A percentile compares a stretch with the other conserved stretches of the same genome.
These are phyloP conservation scores for Tolypocladium paradoxum DNA, from an alignment of 2,329 filamentous ascomycete species.

Conservation along the genomic window DNA sequence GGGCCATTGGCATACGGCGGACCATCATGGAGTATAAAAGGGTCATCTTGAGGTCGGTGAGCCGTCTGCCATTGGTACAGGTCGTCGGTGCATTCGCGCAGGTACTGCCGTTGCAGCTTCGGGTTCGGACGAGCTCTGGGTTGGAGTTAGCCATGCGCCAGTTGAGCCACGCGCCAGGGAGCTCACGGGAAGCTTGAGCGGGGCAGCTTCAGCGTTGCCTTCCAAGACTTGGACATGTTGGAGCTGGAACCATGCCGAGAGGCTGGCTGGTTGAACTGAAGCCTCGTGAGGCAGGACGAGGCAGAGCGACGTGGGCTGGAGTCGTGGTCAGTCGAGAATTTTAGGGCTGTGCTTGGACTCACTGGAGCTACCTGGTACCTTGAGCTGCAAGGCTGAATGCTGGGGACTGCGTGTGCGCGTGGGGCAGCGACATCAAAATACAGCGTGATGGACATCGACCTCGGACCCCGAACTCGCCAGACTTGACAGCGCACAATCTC, in stretches of 20 bases:
- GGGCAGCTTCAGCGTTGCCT: constrained; percentile 64
- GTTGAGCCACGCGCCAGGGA: neutral
- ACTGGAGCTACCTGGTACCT: too few relatives aligned
- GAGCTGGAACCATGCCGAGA: constrained; percentile 15
- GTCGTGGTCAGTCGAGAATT: neutral
- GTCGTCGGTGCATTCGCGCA: constrained; percentile 72
- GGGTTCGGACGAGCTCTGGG: constrained; percentile 40
- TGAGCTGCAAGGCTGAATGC: neutral
- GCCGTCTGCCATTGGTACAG: constrained; percentile 78
- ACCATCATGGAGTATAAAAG: constrained; percentile 85
- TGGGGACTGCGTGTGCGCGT: neutral
- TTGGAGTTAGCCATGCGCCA: constrained; percentile 1
- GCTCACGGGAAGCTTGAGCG: constrained; percentile 62
- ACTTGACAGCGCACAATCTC: neutral
- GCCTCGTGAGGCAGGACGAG: constrained; percentile 4
- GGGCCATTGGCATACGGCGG: constrained; percentile 93
- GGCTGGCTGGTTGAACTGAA: constrained; percentile 3
- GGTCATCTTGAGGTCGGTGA: constrained; percentile 40
- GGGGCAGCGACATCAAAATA: neutral
- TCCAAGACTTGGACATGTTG: constrained; percentile 51
- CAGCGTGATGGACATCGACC: neutral
- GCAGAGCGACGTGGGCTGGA: constrained; percentile 3
- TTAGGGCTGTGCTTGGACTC: neutral
- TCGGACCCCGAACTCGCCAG: neutral
- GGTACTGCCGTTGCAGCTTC: constrained; percentile 43